Base-by-base conservation (phyloP, 805 yeast species). In the Schizosaccharomyces pombe region DNA sequence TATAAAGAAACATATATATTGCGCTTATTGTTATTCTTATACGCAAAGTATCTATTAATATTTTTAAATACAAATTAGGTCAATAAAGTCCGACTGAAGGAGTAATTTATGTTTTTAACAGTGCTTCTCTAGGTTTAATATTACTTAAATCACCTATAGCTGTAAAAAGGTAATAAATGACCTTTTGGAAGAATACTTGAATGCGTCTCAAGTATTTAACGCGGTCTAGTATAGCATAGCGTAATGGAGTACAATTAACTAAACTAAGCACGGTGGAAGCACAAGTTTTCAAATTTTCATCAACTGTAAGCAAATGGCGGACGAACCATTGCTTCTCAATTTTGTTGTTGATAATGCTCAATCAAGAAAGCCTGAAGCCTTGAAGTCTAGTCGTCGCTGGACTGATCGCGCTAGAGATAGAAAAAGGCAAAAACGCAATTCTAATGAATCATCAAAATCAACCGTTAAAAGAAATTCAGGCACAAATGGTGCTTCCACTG, bases 381-480 rank as follows among this genome's bases (percentile, higher is more conserved):
- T 43, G 26, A 19, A 6, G 4, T 22, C 28, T 6, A 30, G 49
- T 1, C 37, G 53, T 14, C 39, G 53, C 11, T 49, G 53, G 53
- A 49, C n/a, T 33, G 53, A 49, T 49, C 53, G 53, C 8, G 4
- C 30, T 22, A 49, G 30, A 30, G 39, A 24, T n/a, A 49, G 30
- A 32, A 49, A 49, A 16, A 8, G n/a, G 14, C 24, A 16, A 19
- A 30, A 49, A 32, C 33, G 43, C 5, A 37, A 37, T 37, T 8
- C 43, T 24, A 16, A 19, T 37, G 1, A 8, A 11, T 14, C 43
- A 4, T 8, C 43, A 37, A 37, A 11, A n/a, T 37, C 43, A 16
- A 19, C 22, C 22, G 24, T 24, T 37, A 24, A 2, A 37, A 37
- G 2, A 3, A 37, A n/a, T n/a, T 14, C 19, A 14, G 1, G 8